Evolutionary conservation across 176 grass and related monocot genomes (phyloP).

Genomic region (Cenchrus fungigraminus): DNA sequence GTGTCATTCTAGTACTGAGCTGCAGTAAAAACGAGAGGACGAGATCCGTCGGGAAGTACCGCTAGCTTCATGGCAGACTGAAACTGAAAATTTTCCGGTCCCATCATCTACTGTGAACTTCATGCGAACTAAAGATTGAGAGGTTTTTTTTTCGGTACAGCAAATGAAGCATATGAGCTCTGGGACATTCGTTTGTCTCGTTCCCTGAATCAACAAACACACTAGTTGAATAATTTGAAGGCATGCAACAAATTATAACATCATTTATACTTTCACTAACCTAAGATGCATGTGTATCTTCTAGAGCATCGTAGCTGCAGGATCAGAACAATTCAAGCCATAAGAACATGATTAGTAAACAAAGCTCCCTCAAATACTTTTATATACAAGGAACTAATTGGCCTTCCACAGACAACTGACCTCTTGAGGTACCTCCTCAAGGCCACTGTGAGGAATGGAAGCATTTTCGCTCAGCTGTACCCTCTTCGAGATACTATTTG

Average conservation of each 20-base stretch:
- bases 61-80: slow-evolving; percentile 62
- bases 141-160: not conserved
- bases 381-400: slow-evolving; percentile 26
- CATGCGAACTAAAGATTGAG: slow-evolving; percentile 65
- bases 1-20: not conserved
- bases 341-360: slow-evolving; percentile 31
- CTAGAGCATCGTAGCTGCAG: slow-evolving; percentile 54
- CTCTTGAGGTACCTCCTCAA: slow-evolving; percentile 18
- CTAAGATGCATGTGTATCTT: slow-evolving; percentile 39
- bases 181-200: slow-evolving; percentile 32
- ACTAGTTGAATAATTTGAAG: slow-evolving; percentile 35
- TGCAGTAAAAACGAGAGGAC: slow-evolving; percentile 31
- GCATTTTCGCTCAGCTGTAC: slow-evolving; percentile 4
- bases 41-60: slow-evolving; percentile 55
- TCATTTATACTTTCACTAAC: slow-evolving; percentile 52
- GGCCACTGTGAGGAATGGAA: slow-evolving; percentile 21
- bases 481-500: not conserved
- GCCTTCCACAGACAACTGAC: slow-evolving; percentile 35
- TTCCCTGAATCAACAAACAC: slow-evolving; percentile 48
- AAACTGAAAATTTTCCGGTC: slow-evolving; percentile 57
- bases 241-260: slow-evolving; percentile 10
- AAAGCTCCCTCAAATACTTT: slow-evolving; percentile 18
- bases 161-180: slow-evolving; percentile 48
- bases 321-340: slow-evolving; percentile 45
- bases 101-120: slow-evolving; percentile 62